phyloP scores from a whole-genome alignment of 805 yeast genomes.

The Starmerella roubikii region DNA sequence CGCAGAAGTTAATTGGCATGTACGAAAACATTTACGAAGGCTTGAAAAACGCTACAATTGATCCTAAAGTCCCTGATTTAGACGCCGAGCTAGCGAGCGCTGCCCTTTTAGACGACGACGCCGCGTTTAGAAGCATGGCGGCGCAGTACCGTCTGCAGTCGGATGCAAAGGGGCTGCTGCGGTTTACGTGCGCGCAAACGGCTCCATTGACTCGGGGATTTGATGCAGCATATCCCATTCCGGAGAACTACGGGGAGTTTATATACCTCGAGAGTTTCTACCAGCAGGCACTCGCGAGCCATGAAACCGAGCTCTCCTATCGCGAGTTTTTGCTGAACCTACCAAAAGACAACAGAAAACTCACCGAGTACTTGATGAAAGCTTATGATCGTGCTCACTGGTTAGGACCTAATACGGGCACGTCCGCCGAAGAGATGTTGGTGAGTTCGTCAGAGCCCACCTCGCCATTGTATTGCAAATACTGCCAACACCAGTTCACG shows the following conservation, averaged over 20 bases:
- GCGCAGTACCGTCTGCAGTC: background rate
- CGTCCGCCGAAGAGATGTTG: slow-evolving; percentile 11
- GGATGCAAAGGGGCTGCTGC: slow-evolving; percentile 14
- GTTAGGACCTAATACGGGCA: slow-evolving; percentile 25
- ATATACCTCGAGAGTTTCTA: slow-evolving; percentile 28
- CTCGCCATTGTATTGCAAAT: slow-evolving; percentile 38
- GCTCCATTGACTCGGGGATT: slow-evolving; percentile 32
- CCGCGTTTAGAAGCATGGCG: slow-evolving; percentile 1
- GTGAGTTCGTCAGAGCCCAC: background rate
- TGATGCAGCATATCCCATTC: slow-evolving; percentile 39
- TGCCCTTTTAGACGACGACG: slow-evolving; percentile 4
- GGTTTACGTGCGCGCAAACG: slow-evolving; percentile 39
- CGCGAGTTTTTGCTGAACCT: slow-evolving; percentile 38
- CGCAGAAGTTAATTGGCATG: slow-evolving; percentile 3
- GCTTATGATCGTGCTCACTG: slow-evolving; percentile 41
- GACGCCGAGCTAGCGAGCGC: slow-evolving; percentile 6
- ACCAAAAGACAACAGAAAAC: slow-evolving; percentile 11
- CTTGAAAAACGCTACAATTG: background rate
- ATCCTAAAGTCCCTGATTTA: background rate
- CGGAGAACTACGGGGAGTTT: slow-evolving; percentile 39
- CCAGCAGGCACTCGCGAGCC: background rate
- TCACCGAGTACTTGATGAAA: slow-evolving; percentile 34
- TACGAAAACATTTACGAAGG: background rate
- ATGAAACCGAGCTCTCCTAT: slow-evolving; percentile 25
- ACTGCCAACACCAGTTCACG: slow-evolving; percentile 52